These are phyloP conservation scores for Cicer chorassanicum DNA, from an alignment of 306 rosid genomes.

Conservation along the genomic window DNA sequence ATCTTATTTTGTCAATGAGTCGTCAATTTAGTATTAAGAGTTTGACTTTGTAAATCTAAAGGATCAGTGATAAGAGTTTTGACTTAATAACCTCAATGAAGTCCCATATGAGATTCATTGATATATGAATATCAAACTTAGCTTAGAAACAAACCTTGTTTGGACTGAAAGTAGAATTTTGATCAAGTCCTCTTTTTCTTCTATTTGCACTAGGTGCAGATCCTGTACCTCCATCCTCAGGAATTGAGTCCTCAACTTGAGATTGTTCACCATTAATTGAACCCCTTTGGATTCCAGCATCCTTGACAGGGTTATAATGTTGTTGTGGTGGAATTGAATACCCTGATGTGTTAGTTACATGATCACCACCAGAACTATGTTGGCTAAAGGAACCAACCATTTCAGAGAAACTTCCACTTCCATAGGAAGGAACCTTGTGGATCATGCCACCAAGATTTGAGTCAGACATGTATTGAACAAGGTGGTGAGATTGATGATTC, in stretches of 20 bases:
- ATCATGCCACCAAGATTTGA: constrained; percentile 69
- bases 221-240: constrained; percentile 65
- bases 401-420: constrained; percentile 78
- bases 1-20: no score
- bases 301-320: constrained; percentile 60
- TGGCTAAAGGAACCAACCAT: constrained; percentile 68
- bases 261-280: constrained; percentile 57
- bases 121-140: constrained; percentile 9
- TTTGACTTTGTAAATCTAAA: no score
- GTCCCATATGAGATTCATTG: background rate
- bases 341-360: constrained; percentile 53
- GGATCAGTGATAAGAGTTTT: no score
- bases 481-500: constrained; percentile 49
- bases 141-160: constrained; percentile 62
- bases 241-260: constrained; percentile 55
- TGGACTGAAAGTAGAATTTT: constrained; percentile 61
- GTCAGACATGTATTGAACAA: constrained; percentile 77
- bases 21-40: no score
- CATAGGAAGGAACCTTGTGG: constrained; percentile 71
- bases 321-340: constrained; percentile 51
- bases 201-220: constrained; percentile 66
- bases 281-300: constrained; percentile 53
- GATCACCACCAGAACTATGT: constrained; percentile 55
- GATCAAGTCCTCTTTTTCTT: constrained; percentile 73
- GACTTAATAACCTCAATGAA: no score